These are phyloP conservation scores for Chrysoporthe puriensis DNA, from an alignment of 2,329 filamentous ascomycete genomes.

Conservation along the genomic window DNA sequence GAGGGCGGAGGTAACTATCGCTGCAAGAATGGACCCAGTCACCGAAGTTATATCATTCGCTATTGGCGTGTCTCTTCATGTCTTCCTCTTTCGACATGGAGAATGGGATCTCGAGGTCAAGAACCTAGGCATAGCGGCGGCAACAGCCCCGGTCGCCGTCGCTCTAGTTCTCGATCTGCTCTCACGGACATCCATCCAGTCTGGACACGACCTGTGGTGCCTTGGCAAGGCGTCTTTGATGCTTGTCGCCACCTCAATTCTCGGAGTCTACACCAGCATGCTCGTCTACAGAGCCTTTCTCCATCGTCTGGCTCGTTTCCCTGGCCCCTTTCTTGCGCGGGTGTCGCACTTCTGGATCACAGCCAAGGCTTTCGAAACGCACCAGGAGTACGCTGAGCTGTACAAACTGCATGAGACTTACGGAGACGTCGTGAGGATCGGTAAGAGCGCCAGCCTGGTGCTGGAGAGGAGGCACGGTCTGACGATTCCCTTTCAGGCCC, in stretches of 20 bases:
- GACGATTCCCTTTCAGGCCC: neutral
- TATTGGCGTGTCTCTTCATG: constrained; percentile 14
- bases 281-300: constrained; percentile 22
- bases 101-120: constrained; percentile 20
- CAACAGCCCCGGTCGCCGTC: constrained; percentile 16
- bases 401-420: constrained; percentile 13
- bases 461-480: too few species aligned
- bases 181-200: neutral
- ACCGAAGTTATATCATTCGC: constrained; percentile 5
- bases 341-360: constrained; percentile 20
- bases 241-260: constrained; percentile 5
- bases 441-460: neutral
- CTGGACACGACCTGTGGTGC: neutral
- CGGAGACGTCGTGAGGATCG: constrained; percentile 24
- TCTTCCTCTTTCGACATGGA: constrained; percentile 17
- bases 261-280: constrained; percentile 22
- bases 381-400: constrained; percentile 17
- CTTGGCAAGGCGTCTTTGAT: constrained; percentile 3
- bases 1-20: neutral
- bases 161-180: constrained; percentile 5
- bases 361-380: neutral
- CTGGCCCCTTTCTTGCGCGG: constrained; percentile 23
- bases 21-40: neutral
- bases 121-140: constrained; percentile 10
- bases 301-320: constrained; percentile 20